Conservation (phyloP, 2,329 filamentous ascomycete genomes). For the Aspergillus pseudonomiae region DNA sequence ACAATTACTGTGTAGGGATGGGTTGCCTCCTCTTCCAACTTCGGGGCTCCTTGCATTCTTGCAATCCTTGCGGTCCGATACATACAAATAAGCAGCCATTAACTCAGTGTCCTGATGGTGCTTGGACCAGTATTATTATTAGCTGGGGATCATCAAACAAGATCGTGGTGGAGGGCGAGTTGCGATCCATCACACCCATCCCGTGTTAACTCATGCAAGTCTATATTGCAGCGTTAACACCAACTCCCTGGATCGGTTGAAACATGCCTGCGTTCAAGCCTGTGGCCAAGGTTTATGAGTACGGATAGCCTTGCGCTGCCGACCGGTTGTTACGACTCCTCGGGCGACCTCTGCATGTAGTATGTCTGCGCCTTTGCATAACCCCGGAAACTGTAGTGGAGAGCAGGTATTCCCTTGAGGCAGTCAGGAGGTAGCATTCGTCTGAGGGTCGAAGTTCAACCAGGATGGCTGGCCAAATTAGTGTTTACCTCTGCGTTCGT, state of each 20-base stretch:
- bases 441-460: background rate
- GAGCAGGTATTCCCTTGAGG: background rate
- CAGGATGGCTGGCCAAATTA: slow-evolving; percentile 5
- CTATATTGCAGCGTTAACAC: slow-evolving; percentile 8
- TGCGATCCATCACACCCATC: slow-evolving; percentile 10
- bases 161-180: background rate
- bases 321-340: background rate
- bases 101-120: background rate
- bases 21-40: slow-evolving; percentile 10
- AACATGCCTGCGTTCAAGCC: background rate
- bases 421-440: slow-evolving; percentile 6
- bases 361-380: background rate
- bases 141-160: background rate
- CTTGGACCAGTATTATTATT: background rate
- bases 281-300: background rate
- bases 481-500: background rate
- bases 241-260: background rate
- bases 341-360: background rate
- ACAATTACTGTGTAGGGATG: background rate
- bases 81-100: background rate
- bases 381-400: background rate
- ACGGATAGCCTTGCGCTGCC: background rate
- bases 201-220: background rate
- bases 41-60: slow-evolving; percentile 31
- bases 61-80: slow-evolving; percentile 27